These are phyloP conservation scores for Cercophora sp. DNA, from an alignment of 495 filamentous ascomycete genomes.

Conservation along the genomic window DNA sequence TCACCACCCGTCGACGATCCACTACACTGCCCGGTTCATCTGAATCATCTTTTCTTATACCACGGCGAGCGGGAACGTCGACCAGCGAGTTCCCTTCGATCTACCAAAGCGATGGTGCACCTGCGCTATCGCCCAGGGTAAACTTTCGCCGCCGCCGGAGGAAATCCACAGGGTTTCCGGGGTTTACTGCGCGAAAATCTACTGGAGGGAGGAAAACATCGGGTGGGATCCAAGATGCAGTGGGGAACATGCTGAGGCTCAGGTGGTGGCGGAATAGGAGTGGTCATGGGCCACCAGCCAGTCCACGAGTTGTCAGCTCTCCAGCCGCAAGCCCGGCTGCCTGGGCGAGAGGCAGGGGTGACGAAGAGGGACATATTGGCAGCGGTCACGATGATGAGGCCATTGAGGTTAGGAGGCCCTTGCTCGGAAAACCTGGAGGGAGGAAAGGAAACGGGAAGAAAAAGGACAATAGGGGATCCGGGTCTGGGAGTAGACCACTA, in stretches of 20 bases:
- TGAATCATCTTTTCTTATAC: conserved; percentile 28
- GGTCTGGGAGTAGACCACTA: no score
- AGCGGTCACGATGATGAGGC: no score
- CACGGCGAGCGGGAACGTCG: conserved; percentile 15
- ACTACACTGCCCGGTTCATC: conserved; percentile 31
- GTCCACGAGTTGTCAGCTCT: conserved; percentile 3
- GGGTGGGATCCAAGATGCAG: conserved; percentile 33
- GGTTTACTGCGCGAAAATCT: conserved; percentile 43
- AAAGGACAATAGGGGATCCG: no score
- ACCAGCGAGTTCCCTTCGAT: conserved; percentile 28
- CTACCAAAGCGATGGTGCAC: conserved; percentile 8
- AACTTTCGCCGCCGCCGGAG: conserved; percentile 38
- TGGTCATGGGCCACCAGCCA: background rate
- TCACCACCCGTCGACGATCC: conserved; percentile 30
- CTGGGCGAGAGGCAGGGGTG: background rate
- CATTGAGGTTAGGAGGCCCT: no score
- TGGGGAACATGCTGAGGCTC: conserved; percentile 35
- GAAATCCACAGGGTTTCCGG: conserved; percentile 52
- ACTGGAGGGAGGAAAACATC: conserved; percentile 24
- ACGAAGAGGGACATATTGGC: no score
- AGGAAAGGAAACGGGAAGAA: no score
- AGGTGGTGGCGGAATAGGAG: conserved; percentile 35
- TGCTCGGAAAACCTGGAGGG: no score
- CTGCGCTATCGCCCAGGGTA: conserved; percentile 20
- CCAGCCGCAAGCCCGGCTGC: background rate